phyloP scores from a whole-genome alignment of 208 protist species.

The Wallacemonas sp. region DNA sequence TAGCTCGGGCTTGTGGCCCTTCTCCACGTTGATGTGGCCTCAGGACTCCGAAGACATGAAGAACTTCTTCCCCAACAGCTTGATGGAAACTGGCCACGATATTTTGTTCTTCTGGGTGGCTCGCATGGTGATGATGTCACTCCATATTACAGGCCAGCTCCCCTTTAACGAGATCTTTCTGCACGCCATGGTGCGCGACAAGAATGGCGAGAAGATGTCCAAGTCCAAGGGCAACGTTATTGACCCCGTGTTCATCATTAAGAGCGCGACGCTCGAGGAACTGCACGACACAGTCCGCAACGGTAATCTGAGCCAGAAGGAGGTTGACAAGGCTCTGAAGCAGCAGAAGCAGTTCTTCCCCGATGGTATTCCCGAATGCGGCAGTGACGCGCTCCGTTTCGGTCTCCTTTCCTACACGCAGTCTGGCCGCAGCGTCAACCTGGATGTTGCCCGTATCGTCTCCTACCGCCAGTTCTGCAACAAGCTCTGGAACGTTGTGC shows the following conservation, averaged over 20 bases:
- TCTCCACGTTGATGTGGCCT: conserved; percentile 98
- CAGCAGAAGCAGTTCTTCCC: conserved; percentile 95
- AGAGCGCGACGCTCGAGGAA: conserved; percentile 95
- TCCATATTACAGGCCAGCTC: conserved; percentile 94
- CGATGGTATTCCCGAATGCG: conserved; percentile 97
- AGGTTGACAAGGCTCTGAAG: conserved; percentile 91
- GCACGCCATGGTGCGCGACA: conserved; percentile 99
- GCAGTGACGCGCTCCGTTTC: conserved; percentile 99
- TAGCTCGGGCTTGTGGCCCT: conserved; percentile 99
- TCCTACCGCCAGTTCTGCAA: conserved; percentile 99
- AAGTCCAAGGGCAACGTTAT: conserved; percentile 99
- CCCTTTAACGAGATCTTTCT: conserved; percentile 98
- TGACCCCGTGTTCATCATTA: conserved; percentile 99
- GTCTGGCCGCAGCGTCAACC: conserved; percentile 95
- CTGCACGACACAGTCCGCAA: conserved; percentile 92
- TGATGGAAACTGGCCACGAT: conserved; percentile 99
- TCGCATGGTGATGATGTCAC: conserved; percentile 99
- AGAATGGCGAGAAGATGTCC: conserved; percentile 99
- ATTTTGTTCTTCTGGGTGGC: conserved; percentile 99
- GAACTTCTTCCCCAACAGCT: conserved; percentile 95
- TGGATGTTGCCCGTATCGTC: conserved; percentile 98
- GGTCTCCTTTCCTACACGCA: conserved; percentile 97
- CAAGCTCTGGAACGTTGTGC: conserved; percentile 98
- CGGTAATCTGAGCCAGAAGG: conserved; percentile 94
- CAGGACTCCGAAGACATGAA: conserved; percentile 89